phyloP scores from a whole-genome alignment of 352 stramenopile genomes.

The Nothophytophthora sp. region DNA sequence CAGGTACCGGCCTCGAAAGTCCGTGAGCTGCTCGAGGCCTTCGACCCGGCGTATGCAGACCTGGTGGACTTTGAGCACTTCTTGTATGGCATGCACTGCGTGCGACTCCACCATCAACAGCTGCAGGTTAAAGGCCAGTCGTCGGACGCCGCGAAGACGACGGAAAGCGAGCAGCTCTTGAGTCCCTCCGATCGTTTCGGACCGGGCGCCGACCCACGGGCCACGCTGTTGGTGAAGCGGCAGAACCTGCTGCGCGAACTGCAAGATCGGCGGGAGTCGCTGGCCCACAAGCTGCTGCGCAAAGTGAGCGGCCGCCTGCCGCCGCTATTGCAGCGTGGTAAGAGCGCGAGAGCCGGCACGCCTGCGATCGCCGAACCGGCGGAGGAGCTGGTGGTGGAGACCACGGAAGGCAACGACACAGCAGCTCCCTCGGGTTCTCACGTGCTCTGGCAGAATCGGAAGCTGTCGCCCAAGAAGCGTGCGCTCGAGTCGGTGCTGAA shows the following conservation, averaged over 20 bases:
- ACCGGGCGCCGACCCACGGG: constrained; percentile 45
- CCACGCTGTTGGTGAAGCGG: constrained; percentile 62
- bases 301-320: constrained; percentile 52
- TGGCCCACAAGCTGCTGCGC: constrained; percentile 69
- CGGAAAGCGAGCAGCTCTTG: constrained; percentile 29
- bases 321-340: constrained; percentile 39
- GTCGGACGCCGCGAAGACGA: not conserved
- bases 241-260: constrained; percentile 77
- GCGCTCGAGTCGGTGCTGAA: constrained; percentile 65
- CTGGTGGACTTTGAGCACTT: constrained; percentile 85
- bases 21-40: constrained; percentile 40
- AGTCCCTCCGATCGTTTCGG: constrained; percentile 62
- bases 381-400: constrained; percentile 8
- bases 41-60: constrained; percentile 73
- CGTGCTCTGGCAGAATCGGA: constrained; percentile 69
- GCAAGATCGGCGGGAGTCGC: constrained; percentile 68
- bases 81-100: constrained; percentile 80
- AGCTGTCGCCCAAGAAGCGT: constrained; percentile 67
- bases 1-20: constrained; percentile 50
- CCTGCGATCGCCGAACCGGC: not conserved
- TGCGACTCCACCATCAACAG: constrained; percentile 62
- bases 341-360: constrained; percentile 5
- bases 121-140: constrained; percentile 40
- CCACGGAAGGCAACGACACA: not conserved
- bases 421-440: constrained; percentile 41